Base-by-base conservation (phyloP, 2,329 filamentous ascomycete genomes). In the Cephalotrichum gorgonifer region DNA sequence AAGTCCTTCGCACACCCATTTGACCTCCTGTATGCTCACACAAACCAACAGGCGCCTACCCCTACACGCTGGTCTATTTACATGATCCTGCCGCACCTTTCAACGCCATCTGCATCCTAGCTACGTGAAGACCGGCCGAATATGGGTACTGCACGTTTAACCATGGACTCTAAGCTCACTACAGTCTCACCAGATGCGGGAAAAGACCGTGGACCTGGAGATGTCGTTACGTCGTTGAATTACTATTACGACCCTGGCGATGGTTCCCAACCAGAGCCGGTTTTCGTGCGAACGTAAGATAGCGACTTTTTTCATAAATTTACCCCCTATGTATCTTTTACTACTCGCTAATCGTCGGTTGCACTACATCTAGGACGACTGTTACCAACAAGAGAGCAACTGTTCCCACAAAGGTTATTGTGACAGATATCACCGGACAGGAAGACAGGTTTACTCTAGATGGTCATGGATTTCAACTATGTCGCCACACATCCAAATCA, bases 161-260 rank as follows among this genome's bases (percentile, higher is more conserved):
- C 27, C 27, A 30, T 30, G 6, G 27, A 30, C 27, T 30, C 27
- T 30, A 6, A 30, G 27, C 6, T 6, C 27, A 12, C 6, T 30
- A 12, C 6, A 30, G 27, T 6, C 6, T 6, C 27, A 20, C 14
- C n/a, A 31, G 44, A 9, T 17, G 12, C 17, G 28, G 15, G n/a
- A 28, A 20, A 15, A 7, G 31, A 39, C 15, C 3, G 6, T 11
- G 44, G 27, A 15, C 30, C 38, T n/a, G 4, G 47, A 42, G 56
- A 68, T 26, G 65, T 72, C 3, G 54, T 57, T 4, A 62, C 68
- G 1, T 53, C 54, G 3, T 52, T 72, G 35, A 64, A 69, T 55
- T 72, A 64, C 55, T 63, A 61, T 54, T 63, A 68, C 50, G 62
- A 64, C 22, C 64, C 65, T 4, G 66, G 67, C 43, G 68, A 72